Evolutionary conservation across 345 rosid genomes (phyloP), one percentile per base, ranked within the genome.

Genomic region (Brassica cretica): DNA sequence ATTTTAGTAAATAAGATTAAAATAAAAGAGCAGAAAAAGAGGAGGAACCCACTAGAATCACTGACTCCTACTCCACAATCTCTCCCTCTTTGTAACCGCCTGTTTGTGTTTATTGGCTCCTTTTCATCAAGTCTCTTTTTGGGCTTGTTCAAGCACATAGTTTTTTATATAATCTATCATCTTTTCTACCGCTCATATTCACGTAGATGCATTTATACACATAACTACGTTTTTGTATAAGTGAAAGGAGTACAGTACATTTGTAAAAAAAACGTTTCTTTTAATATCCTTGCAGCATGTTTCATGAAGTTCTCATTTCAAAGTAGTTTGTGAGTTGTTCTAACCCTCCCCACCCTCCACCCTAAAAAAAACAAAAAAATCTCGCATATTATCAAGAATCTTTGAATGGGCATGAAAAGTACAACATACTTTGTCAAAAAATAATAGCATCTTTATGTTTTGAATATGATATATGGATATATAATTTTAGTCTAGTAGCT

Each of bases 21-120:
- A 64, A 37, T 24, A 35, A 46, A 19, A 56, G 60, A 72, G 74
- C 78, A 75, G 88, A 82, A 83, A 88, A 89, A 84, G 80, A 58
- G 83, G 77, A 85, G 84, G 94, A 89, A 83, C 82, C 90, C 91
- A 88, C 91, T 82, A 75, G 92, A 84, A 82, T 87, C 90, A 85
- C 88, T 80, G 84, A 86, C 85, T 88, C 93, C 90, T 64, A 82
- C 89, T 90, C 89, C 91, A 82, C 89, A 83, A 86, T 83, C 78
- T 84, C 88, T 71, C 68, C 46, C 15, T 64, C 66, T 74, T 75
- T 80, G 82, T 90, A 89, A 93, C 97, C 91, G 96, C 92, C 90
- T 91, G 90, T 79, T 86, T 74, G 73, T 87, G 83, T 71, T 78
- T 58, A 91, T 90, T 93, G 94, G 96, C 51, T 35, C 72, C 87